A percentile compares a stretch with the other conserved stretches of the same genome.
These are phyloP conservation scores for Fragaria nilgerrensis DNA, from an alignment of 306 rosid genomes.

Conservation along the genomic window DNA sequence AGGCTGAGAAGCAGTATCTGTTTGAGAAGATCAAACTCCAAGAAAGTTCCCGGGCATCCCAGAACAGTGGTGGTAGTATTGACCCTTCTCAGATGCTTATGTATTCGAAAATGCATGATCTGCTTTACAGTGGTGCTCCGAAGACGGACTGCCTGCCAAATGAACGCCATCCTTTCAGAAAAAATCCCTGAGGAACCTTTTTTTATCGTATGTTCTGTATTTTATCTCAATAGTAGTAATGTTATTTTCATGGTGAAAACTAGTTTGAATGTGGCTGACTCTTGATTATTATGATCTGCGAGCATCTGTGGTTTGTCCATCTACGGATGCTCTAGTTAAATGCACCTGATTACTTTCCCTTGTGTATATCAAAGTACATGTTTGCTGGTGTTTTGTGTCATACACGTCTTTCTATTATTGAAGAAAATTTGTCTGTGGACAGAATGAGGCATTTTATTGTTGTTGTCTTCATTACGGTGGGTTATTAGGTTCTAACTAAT, in stretches of 20 bases:
- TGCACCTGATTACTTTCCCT: neutral
- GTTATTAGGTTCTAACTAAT: neutral
- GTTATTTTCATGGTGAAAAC: constrained; percentile 23
- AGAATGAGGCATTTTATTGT: neutral
- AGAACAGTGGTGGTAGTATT: constrained; percentile 57
- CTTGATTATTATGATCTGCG: constrained; percentile 16
- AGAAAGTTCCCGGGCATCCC: constrained; percentile 80
- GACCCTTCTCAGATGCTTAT: constrained; percentile 77
- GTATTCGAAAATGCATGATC: constrained; percentile 82
- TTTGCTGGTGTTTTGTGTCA: neutral
- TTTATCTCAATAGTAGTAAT: constrained; percentile 4
- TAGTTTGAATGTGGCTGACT: constrained; percentile 17
- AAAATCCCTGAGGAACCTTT: constrained; percentile 44
- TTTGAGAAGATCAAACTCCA: constrained; percentile 95
- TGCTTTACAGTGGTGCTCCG: constrained; percentile 58
- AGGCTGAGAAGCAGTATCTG: constrained; percentile 95
- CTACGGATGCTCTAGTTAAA: neutral
- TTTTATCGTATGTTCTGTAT: constrained; percentile 20
- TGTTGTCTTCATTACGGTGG: neutral
- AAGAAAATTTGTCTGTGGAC: neutral
- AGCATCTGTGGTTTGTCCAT: neutral
- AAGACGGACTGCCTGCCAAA: constrained; percentile 66
- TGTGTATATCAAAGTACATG: no score
- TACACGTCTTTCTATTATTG: neutral
- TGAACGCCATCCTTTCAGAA: constrained; percentile 63